Evolutionary conservation across 345 rosid species (phyloP), one percentile per base, ranked within the genome.

Genomic region (Sonneratia alba): DNA sequence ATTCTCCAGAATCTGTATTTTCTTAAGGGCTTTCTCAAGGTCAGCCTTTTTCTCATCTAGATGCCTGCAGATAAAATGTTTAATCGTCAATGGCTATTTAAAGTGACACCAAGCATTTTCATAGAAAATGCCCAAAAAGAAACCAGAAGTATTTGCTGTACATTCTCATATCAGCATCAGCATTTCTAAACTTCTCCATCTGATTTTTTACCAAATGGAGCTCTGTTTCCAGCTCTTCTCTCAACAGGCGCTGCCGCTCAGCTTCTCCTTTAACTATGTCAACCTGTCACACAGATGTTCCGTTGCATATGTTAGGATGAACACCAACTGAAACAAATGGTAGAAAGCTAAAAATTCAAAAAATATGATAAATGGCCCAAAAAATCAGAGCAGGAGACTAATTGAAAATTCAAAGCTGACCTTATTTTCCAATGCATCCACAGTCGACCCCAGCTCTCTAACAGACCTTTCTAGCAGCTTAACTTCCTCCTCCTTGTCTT

Each of bases 211-310:
- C 74, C 70, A 85, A 70, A 72, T 84, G 85, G 83, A 92, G 92
- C 86, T 95, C 96, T 64, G 62, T 78, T 81, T 92, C 99, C 69
- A 95, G 81, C 80, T 95, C 98, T 85, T 95, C 97, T 82, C 96
- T 87, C 76, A 89, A 88, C 80, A 95, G 74, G 22, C 89, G 82
- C 66, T 92, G 98, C 67, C 91, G 82, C 80, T 95, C 98, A 77
- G 98, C 90, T 89, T 96, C 98, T 79, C 77, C 96, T 80, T 90
- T 89, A 73, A 96, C 79, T 82, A 89, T 86, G 70, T 87, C 92
- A 77, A 87, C 96, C 99, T 96, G 77, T 79, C 72, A 80, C 42
- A 75, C 18, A 57, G 22, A 21, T 8, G 11, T 37, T 48, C n/a
- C n/a, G 51, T 16, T 38, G 59, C 65, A 22, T 0, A 3, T n/a